Evolutionary conservation across 2,329 filamentous ascomycete species (phyloP), one percentile per base, ranked within the genome.

Genomic region (Xylaria sp.): DNA sequence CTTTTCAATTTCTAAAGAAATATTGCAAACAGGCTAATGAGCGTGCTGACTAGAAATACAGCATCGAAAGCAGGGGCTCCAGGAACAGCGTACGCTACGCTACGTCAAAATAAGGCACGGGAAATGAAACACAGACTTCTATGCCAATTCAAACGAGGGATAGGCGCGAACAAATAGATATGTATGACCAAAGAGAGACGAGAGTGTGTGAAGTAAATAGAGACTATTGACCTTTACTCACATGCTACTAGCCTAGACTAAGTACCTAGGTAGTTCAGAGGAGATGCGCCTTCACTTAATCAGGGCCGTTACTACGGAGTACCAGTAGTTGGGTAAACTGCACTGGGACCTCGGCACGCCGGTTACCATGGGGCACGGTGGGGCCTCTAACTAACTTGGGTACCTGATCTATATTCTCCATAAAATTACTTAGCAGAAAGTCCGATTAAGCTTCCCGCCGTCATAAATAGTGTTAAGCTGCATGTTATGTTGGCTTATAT

Each of bases 351-450:
- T 75, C 73, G 73, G 73, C 72, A 71, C 72, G 69, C 72, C 72
- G 71, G 73, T 65, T 75, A 62, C 61, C 67, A 39, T 28, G 39
- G 31, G 86, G 25, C 31, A 54, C 1, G 36, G 52, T 55, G 52
- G 52, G 52, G 15, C n/a, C 9, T 25, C 2, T 25, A 23, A 9
- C n/a, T 52, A n/a, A 23, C n/a, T 48, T 48, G 10, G n/a, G 2
- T 28, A 28, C 28, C 28, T 28, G 28, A 28, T 28, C 28, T 28
- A 28, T 28, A 28, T 28, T 28, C 33, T 10, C 33, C 33, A 36
- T 36, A 36, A 10, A 36, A 36, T 36, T 36, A 10, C 33, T 36
- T 36, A 36, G 28, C 28, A 28, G 6, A 28, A 28, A 5, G 28
- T 28, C 5, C 15, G 41, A 46, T 46, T 46, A 46, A n/a, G 18